Evolutionary conservation across 179 eudicot genomes (phyloP).

Genomic region (Patellifolia procumbens): DNA sequence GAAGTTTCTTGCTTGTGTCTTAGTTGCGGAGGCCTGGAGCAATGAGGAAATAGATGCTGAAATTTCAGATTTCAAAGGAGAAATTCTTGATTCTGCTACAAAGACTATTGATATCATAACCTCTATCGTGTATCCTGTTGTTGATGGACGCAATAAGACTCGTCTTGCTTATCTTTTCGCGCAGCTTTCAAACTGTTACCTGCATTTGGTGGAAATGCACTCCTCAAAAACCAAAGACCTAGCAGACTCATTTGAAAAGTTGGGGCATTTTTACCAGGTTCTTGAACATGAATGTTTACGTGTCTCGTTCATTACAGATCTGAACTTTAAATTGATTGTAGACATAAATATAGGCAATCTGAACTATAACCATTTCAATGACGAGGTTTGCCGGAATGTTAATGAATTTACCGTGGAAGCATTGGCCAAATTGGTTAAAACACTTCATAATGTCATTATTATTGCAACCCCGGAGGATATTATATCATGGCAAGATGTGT

Average conservation of each 20-base stretch:
- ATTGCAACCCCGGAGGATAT: conserved; percentile 46
- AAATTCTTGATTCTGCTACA: conserved; percentile 59
- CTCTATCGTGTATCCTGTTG: conserved; percentile 60
- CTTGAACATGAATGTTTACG: conserved; percentile 68
- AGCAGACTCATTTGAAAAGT: conserved; percentile 28
- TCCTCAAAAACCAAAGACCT: conserved; percentile 25
- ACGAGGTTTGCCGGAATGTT: conserved; percentile 67
- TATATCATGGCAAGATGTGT: conserved; percentile 68
- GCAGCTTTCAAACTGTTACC: conserved; percentile 74
- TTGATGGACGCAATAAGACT: conserved; percentile 72
- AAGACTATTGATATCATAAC: conserved; percentile 58
- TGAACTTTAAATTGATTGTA: conserved; percentile 87
- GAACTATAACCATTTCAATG: conserved; percentile 53
- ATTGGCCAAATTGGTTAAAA: conserved; percentile 73
- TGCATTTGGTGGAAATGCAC: conserved; percentile 49
- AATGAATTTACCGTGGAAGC: conserved; percentile 80
- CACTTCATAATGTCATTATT: conserved; percentile 41
- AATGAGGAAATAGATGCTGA: conserved; percentile 71
- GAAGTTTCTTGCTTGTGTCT: conserved; percentile 58
- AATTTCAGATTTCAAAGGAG: conserved; percentile 56
- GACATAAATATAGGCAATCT: conserved; percentile 49
- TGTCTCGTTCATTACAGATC: conserved; percentile 66
- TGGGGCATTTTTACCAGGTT: conserved; percentile 57
- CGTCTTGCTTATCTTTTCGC: conserved; percentile 69
- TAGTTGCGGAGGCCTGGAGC: conserved; percentile 83